Conservation (phyloP, 257 asterid genomes). For the Linderniella brevidens region DNA sequence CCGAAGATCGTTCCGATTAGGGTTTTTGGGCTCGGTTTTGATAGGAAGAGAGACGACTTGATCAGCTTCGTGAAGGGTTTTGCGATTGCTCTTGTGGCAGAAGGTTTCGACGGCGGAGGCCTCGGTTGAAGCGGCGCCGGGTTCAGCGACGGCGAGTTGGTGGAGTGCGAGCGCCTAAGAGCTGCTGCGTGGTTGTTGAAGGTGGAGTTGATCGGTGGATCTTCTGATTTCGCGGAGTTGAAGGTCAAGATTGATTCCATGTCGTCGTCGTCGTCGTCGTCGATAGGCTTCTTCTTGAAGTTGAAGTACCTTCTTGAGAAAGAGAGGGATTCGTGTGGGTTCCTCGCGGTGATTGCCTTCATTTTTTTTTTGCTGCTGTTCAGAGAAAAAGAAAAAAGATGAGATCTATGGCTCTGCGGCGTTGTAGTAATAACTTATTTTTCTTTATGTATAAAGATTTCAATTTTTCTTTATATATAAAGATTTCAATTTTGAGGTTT, state of each 20-base stretch:
- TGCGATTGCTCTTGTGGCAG: too few relatives aligned
- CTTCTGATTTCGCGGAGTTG: conserved; percentile 15
- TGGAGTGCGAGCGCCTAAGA: conserved; percentile 15
- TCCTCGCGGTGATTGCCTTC: conserved; percentile 52
- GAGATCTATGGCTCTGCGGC: neutral
- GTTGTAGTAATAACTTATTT: neutral
- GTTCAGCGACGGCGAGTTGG: conserved; percentile 7
- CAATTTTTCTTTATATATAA: neutral
- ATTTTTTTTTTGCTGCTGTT: conserved; percentile 12
- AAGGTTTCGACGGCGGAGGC: too few relatives aligned
- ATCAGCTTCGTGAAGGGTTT: too few relatives aligned
- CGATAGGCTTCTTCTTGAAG: conserved; percentile 42
- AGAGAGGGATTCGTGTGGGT: conserved; percentile 61
- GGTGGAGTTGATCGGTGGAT: conserved; percentile 10
- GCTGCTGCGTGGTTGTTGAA: conserved; percentile 15
- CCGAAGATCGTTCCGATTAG: conserved; percentile 79
- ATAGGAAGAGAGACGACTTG: too few relatives aligned
- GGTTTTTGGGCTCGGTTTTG: too few relatives aligned
- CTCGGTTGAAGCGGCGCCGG: too few relatives aligned
- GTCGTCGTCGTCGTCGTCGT: conserved; percentile 41
- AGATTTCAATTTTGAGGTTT: neutral
- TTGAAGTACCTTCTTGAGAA: conserved; percentile 73
- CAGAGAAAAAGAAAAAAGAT: neutral
- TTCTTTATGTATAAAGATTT: neutral
- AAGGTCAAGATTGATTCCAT: conserved; percentile 28